Conservation (phyloP, 371 early-diverging fungal genomes). For the Mortierella polycephala region DNA sequence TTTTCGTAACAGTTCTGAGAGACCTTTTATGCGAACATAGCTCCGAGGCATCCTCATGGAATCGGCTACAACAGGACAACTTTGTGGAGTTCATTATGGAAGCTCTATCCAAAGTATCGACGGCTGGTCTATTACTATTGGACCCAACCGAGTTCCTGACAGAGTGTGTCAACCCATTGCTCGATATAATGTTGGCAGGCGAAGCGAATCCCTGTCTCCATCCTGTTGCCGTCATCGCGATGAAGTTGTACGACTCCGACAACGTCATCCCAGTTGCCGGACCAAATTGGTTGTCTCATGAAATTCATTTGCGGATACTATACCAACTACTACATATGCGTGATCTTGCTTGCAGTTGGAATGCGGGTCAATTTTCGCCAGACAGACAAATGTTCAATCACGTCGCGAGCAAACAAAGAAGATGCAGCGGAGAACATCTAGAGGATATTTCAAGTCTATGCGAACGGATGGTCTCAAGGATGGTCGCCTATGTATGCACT, state of each 20-base stretch:
- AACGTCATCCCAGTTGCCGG: neutral
- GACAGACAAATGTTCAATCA: neutral
- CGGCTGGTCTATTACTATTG: slow-evolving; percentile 2
- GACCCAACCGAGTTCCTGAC: slow-evolving; percentile 27
- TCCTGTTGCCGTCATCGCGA: slow-evolving; percentile 10
- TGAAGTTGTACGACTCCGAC: slow-evolving; percentile 10
- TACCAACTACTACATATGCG: slow-evolving; percentile 17
- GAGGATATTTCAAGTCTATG: slow-evolving; percentile 28
- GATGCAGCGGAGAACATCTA: slow-evolving; percentile 5
- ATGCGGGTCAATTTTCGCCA: neutral
- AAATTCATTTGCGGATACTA: slow-evolving; percentile 21
- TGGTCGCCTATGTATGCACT: slow-evolving; percentile 6
- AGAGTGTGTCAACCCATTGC: slow-evolving; percentile 15
- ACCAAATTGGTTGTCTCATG: slow-evolving; percentile 9
- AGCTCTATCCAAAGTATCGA: slow-evolving; percentile 5
- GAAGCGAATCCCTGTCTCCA: slow-evolving; percentile 1
- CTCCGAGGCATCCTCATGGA: neutral
- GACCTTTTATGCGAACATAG: slow-evolving; percentile 10
- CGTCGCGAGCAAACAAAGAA: neutral
- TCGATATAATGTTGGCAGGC: slow-evolving; percentile 8
- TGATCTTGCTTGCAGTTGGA: slow-evolving; percentile 10
- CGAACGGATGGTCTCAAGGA: slow-evolving; percentile 10
- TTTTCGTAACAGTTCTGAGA: slow-evolving; percentile 22
- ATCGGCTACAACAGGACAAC: slow-evolving; percentile 19
- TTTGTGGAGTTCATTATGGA: slow-evolving; percentile 19